Evolutionary conservation across 495 filamentous ascomycete genomes (phyloP).

Genomic region (Pseudomonodictys pantanalensis): DNA sequence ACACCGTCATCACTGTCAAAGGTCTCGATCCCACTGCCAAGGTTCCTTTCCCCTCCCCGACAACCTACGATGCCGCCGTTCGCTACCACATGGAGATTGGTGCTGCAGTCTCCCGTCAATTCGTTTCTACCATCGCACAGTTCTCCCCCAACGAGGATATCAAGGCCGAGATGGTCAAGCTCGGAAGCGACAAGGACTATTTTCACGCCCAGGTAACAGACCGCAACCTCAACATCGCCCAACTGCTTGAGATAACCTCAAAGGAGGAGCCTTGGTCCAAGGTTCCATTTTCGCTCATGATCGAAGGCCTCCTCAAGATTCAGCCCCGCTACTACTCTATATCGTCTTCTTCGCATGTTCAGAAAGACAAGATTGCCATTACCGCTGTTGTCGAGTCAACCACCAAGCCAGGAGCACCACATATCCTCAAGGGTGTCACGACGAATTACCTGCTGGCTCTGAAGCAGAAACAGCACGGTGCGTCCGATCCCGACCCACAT

Average conservation of each 20-base stretch:
- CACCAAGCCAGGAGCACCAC: constrained; percentile 30
- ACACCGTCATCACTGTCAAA: constrained; percentile 40
- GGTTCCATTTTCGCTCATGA: constrained; percentile 47
- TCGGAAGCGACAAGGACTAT: constrained; percentile 40
- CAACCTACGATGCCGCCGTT: constrained; percentile 45
- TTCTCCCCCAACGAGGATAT: constrained; percentile 47
- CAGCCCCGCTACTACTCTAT: constrained; percentile 56
- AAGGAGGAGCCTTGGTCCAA: constrained; percentile 39
- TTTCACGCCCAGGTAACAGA: constrained; percentile 40
- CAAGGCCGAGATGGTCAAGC: constrained; percentile 38
- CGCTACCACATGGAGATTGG: constrained; percentile 53
- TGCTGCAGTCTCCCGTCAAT: constrained; percentile 48
- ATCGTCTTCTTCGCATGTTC: constrained; percentile 50
- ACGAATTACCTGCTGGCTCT: constrained; percentile 48
- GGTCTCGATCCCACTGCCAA: constrained; percentile 40
- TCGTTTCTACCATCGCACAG: constrained; percentile 43
- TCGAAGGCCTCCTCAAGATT: constrained; percentile 46
- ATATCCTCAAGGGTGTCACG: constrained; percentile 46
- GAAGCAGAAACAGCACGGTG: constrained; percentile 33
- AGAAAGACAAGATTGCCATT: constrained; percentile 45
- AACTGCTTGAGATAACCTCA: constrained; percentile 13
- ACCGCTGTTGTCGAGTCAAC: constrained; percentile 46
- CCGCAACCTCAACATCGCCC: constrained; percentile 45
- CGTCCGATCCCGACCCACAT: constrained; percentile 19
- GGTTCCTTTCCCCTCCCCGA: constrained; percentile 47